Conservation (phyloP, 2,329 filamentous ascomycete species). For the Paraphaeosphaeria minitans region DNA sequence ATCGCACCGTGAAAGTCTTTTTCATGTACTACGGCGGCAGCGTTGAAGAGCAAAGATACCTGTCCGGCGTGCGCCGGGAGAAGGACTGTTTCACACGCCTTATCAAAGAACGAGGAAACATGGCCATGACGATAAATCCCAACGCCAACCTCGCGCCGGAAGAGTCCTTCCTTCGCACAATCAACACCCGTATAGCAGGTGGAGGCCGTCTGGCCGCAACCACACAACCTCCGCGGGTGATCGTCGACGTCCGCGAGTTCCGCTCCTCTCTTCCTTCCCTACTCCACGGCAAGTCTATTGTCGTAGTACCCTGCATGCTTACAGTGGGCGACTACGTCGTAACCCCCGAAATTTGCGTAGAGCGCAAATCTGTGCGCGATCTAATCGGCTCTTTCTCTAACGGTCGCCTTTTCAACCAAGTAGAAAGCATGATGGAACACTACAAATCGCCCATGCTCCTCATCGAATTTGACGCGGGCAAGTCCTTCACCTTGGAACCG, state of each 20-base stretch:
- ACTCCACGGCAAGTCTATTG: slow-evolving; percentile 84
- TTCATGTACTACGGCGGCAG: slow-evolving; percentile 96
- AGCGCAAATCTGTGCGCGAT: slow-evolving; percentile 92
- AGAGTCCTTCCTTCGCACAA: slow-evolving; percentile 88
- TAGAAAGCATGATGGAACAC: slow-evolving; percentile 91
- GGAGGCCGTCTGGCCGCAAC: slow-evolving; percentile 85
- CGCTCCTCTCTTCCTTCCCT: slow-evolving; percentile 89
- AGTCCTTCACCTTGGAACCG: slow-evolving; percentile 85
- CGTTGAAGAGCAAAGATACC: slow-evolving; percentile 92
- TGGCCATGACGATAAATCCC: slow-evolving; percentile 85
- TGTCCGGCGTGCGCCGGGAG: slow-evolving; percentile 87
- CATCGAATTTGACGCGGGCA: slow-evolving; percentile 97
- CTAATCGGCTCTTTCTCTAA: slow-evolving; percentile 90
- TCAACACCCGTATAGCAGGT: slow-evolving; percentile 96
- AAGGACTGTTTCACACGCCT: slow-evolving; percentile 95
- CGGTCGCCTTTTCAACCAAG: slow-evolving; percentile 88
- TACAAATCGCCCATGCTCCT: slow-evolving; percentile 90
- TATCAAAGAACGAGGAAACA: slow-evolving; percentile 90
- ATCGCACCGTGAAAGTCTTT: slow-evolving; percentile 88
- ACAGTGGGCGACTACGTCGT: slow-evolving; percentile 97
- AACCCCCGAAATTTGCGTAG: slow-evolving; percentile 87
- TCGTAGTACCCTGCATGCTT: slow-evolving; percentile 91
- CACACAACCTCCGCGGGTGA: slow-evolving; percentile 83
- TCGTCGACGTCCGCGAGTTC: slow-evolving; percentile 96
- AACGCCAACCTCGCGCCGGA: slow-evolving; percentile 73